Evolutionary conservation across 208 protist genomes (phyloP).

Genomic region (Endotrypanum monterogeii): DNA sequence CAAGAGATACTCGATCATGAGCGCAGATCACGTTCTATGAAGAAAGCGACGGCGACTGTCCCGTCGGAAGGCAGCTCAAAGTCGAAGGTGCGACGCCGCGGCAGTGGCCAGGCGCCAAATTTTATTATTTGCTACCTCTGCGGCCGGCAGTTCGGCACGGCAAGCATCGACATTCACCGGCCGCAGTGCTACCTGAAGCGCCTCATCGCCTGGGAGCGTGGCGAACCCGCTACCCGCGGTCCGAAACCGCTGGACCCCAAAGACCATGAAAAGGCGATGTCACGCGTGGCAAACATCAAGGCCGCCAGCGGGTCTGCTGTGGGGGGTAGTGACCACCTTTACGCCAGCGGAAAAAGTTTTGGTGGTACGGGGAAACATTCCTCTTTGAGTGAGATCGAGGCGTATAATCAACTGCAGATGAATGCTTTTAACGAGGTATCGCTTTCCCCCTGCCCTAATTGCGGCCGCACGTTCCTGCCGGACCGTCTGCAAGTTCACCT

Average conservation of each 20-base stretch:
- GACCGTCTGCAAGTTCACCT: conserved; percentile 89
- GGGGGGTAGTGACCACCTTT: not conserved
- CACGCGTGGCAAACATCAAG: conserved; percentile 8
- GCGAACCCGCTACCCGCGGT: conserved; percentile 63
- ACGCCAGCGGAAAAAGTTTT: not conserved
- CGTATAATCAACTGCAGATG: conserved; percentile 83
- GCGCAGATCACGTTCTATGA: conserved; percentile 16
- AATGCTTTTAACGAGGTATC: conserved; percentile 71
- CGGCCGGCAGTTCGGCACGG: conserved; percentile 84
- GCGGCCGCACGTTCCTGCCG: conserved; percentile 90
- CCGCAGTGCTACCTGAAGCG: conserved; percentile 92
- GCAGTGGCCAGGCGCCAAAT: conserved; percentile 45
- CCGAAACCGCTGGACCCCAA: conserved; percentile 67
- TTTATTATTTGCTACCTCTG: conserved; percentile 92
- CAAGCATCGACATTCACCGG: conserved; percentile 90
- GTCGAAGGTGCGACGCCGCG: conserved; percentile 12
- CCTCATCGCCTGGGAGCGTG: conserved; percentile 90
- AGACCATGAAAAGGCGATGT: conserved; percentile 65
- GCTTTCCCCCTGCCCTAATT: conserved; percentile 84
- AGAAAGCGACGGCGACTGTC: not conserved
- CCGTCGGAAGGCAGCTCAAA: conserved; percentile 5
- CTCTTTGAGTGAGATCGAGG: conserved; percentile 40
- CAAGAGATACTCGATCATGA: conserved; percentile 76
- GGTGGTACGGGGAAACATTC: conserved; percentile 21
- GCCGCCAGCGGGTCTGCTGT: not conserved